Conservation (phyloP, 805 yeast genomes). For the Yamadazyma ubonensis region DNA sequence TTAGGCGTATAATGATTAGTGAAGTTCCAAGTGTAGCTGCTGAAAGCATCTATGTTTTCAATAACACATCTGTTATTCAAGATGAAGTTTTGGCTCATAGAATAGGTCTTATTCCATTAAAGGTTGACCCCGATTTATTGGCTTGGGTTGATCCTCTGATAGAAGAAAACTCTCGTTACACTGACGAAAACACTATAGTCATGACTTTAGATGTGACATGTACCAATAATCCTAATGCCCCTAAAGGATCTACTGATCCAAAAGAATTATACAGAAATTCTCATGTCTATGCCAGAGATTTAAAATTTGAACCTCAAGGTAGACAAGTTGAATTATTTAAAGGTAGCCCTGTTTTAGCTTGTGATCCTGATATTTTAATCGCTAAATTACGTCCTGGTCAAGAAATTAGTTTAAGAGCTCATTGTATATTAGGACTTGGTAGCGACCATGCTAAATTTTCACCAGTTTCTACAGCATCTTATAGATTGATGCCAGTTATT, state of each 20-base stretch:
- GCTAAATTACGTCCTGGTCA: constrained; percentile 97
- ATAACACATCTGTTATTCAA: constrained; percentile 94
- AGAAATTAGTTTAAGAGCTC: constrained; percentile 86
- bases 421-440: constrained; percentile 89
- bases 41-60: constrained; percentile 84
- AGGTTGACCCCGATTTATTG: constrained; percentile 84
- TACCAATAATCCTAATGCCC: constrained; percentile 81
- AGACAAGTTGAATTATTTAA: constrained; percentile 73
- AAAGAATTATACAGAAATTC: constrained; percentile 80
- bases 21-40: constrained; percentile 97
- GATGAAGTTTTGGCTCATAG: constrained; percentile 97
- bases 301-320: constrained; percentile 90
- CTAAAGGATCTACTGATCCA: constrained; percentile 75
- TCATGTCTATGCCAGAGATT: constrained; percentile 83
- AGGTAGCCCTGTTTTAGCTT: constrained; percentile 64
- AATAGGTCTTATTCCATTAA: constrained; percentile 88
- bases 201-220: constrained; percentile 79
- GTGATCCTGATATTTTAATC: constrained; percentile 84
- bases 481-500: constrained; percentile 86
- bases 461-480: constrained; percentile 96
- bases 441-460: constrained; percentile 96
- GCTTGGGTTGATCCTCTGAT: constrained; percentile 73
- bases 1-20: constrained; percentile 93
- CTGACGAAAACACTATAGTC: constrained; percentile 88
- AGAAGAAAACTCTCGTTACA: constrained; percentile 62